Conservation (phyloP, 2,329 filamentous ascomycete species). For the Fusarium brachygibbosum region DNA sequence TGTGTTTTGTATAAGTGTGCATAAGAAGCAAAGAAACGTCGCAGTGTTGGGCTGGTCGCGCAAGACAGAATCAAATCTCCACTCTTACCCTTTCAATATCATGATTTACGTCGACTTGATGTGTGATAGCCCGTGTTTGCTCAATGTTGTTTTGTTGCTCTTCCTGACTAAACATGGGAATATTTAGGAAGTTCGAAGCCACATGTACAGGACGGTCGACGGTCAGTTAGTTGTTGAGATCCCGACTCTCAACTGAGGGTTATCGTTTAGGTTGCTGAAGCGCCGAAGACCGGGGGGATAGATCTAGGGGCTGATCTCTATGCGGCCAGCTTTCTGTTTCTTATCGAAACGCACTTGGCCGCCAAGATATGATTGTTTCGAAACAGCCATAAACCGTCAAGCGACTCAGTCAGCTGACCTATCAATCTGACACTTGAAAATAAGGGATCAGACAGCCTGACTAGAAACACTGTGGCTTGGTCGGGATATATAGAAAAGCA, state of each 20-base stretch:
- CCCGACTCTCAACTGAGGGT: neutral
- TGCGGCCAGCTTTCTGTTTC: conserved; percentile 5
- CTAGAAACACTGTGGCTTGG: neutral
- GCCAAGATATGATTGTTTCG: neutral
- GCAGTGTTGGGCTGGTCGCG: conserved; percentile 37
- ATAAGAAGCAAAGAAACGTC: conserved; percentile 15
- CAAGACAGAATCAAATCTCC: conserved; percentile 50
- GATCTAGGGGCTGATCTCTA: neutral
- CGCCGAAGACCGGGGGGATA: conserved; percentile 3
- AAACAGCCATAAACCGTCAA: conserved; percentile 3
- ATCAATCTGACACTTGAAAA: neutral
- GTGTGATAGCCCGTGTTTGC: neutral
- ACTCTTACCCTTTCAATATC: conserved; percentile 48
- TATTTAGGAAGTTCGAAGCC: neutral
- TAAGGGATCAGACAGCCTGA: neutral
- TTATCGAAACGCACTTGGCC: conserved; percentile 7
- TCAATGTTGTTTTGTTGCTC: neutral
- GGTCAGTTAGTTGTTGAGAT: conserved; percentile 1
- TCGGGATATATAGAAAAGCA: neutral
- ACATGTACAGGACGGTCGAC: neutral
- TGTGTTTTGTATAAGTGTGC: conserved; percentile 27
- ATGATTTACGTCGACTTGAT: conserved; percentile 8
- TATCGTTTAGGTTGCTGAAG: conserved; percentile 15
- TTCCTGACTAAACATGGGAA: neutral
- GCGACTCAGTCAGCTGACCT: neutral